Evolutionary conservation across 768 basidiomycete species (phyloP).

Genomic region (Hemileccinum impolitum): DNA sequence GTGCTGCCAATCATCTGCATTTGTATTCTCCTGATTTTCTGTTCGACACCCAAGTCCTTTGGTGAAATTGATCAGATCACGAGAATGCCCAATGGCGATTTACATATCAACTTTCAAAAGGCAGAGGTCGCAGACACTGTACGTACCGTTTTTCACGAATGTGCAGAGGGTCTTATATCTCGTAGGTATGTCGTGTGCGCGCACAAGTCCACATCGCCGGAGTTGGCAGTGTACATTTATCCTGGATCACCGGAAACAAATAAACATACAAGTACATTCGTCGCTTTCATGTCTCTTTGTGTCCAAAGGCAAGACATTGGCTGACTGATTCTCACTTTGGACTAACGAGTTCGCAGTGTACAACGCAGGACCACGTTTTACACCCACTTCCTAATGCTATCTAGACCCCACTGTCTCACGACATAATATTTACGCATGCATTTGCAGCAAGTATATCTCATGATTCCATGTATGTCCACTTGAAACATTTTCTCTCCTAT

Average conservation of each 20-base stretch:
- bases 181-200: conserved; percentile 72
- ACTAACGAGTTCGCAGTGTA: conserved; percentile 24
- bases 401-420: conserved; percentile 22
- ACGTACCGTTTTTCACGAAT: conserved; percentile 22
- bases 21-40: conserved; percentile 4
- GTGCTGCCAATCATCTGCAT: conserved; percentile 11
- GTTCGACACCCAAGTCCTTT: conserved; percentile 50
- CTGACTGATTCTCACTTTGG: neutral
- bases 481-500: neutral
- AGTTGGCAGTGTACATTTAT: conserved; percentile 75
- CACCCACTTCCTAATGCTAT: conserved; percentile 23
- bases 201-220: conserved; percentile 71
- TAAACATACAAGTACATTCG: conserved; percentile 24
- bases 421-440: conserved; percentile 28
- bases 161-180: conserved; percentile 5
- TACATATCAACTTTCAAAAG: conserved; percentile 72
- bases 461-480: conserved; percentile 21
- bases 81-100: conserved; percentile 71
- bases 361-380: conserved; percentile 25
- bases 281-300: conserved; percentile 4
- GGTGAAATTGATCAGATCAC: conserved; percentile 73
- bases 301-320: conserved; percentile 24
- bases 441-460: conserved; percentile 29
- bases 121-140: conserved; percentile 82
- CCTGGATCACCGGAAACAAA: conserved; percentile 63